phyloP scores from a whole-genome alignment of 2,329 filamentous ascomycete species.

The Calonectria fujianensis region DNA sequence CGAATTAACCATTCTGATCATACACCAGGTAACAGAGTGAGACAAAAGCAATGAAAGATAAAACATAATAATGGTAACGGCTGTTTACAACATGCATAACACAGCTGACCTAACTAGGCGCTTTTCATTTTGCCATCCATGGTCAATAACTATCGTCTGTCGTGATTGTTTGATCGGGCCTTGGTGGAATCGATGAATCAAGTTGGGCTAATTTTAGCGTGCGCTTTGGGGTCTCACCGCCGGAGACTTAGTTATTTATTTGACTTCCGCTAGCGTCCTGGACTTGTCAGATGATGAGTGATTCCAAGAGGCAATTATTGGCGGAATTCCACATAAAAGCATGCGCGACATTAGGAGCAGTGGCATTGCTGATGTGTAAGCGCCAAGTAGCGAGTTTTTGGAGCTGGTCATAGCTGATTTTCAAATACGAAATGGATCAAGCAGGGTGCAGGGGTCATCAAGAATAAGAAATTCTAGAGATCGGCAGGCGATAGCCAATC shows the following conservation, averaged over 20 bases:
- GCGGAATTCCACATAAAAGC: background rate
- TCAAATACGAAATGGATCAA: background rate
- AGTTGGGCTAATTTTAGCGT: background rate
- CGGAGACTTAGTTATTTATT: background rate
- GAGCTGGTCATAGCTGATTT: background rate
- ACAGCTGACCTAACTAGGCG: background rate
- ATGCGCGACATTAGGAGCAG: background rate
- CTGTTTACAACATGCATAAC: background rate
- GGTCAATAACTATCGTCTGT: background rate
- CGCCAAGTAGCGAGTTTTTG: too few species aligned
- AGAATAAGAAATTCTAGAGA: background rate
- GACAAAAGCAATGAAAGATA: background rate
- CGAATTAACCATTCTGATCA: background rate
- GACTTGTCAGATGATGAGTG: background rate
- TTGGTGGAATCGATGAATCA: background rate
- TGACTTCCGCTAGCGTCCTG: background rate
- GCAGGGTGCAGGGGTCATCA: background rate
- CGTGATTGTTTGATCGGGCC: background rate
- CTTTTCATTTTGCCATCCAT: background rate
- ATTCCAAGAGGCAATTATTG: background rate
- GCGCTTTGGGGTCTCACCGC: background rate
- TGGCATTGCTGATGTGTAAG: background rate
- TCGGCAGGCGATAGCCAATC: background rate
- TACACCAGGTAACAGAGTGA: background rate
- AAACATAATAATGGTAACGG: background rate